Evolutionary conservation across 495 filamentous ascomycete genomes (phyloP), one percentile per base, ranked within the genome.

Genomic region (Penicillium fimorum): DNA sequence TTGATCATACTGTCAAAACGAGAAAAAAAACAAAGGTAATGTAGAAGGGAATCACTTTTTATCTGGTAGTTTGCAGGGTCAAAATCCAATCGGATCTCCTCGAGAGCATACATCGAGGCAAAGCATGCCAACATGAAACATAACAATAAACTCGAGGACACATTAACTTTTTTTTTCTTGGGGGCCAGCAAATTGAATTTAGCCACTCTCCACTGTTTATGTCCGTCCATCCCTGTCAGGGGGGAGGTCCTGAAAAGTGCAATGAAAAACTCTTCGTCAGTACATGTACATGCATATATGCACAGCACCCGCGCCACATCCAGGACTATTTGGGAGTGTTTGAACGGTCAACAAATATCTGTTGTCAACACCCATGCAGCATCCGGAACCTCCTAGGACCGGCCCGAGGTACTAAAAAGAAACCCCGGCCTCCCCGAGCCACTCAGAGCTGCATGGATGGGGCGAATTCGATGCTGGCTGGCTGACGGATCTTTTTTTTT

Each of bases 371-470:
- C 52, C 62, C 60, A 65, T 61, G 60, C 60, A 57, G 56, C 32
- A 56, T 55, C 33, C 40, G 30, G 32, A 25, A 15, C 25, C 44
- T 41, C 40, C 33, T 45, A 29, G 50, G 62, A 66, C 61, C 57
- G 62, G 50, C 53, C 62, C 58, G 60, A 44, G 50, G 37, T 7
- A 42, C 47, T 43, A 57, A 47, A 53, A 20, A 18, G 50, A 24
- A 45, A 27, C 37, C 24, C 59, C 67, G 61, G 55, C 30, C 48
- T 55, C 64, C 55, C 64, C 66, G 57, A 57, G 55, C 66, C 64
- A 69, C 53, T 68, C 58, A 66, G 27, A 42, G 32, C 47, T 47
- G 55, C 40, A 51, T 30, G 44, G 53, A 51, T 18, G 44, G 56
- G 51, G 47, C 42, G 49, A 35, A 37, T 50, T 56, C 44, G 8